Conservation (phyloP, 768 basidiomycete genomes). For the Neoboletus subvelutipes region DNA sequence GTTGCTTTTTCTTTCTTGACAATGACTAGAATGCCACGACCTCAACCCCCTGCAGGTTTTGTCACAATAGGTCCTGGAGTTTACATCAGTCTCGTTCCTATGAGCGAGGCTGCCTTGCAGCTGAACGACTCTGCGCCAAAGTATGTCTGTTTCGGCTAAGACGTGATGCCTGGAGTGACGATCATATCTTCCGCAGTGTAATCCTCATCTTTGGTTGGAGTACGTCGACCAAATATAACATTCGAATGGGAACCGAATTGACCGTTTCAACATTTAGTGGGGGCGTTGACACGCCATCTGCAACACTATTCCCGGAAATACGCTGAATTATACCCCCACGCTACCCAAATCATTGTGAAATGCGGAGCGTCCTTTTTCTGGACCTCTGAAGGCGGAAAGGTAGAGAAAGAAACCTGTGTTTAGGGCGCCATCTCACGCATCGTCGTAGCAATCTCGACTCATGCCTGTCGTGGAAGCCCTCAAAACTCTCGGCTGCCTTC, state of each 20-base stretch:
- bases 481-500: conserved; percentile 24
- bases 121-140: conserved; percentile 15
- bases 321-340: conserved; percentile 25
- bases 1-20: neutral
- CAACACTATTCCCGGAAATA: conserved; percentile 27
- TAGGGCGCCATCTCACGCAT: neutral
- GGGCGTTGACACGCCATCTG: conserved; percentile 26
- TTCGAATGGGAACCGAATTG: neutral
- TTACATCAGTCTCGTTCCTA: conserved; percentile 10
- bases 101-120: neutral
- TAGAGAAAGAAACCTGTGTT: neutral
- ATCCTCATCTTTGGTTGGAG: conserved; percentile 34
- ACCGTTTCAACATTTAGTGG: conserved; percentile 18
- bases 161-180: neutral
- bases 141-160: conserved; percentile 11
- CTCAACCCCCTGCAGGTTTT: conserved; percentile 18
- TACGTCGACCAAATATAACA: conserved; percentile 3
- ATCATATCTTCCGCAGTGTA: conserved; percentile 12
- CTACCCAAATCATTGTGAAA: conserved; percentile 29
- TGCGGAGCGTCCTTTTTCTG: conserved; percentile 23
- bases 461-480: conserved; percentile 25
- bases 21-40: conserved; percentile 7
- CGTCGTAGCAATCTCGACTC: conserved; percentile 17
- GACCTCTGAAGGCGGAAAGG: conserved; percentile 11
- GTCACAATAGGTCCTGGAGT: conserved; percentile 15